Base-by-base conservation (phyloP, 441 rosid species). In the Caryocar brasiliense region DNA sequence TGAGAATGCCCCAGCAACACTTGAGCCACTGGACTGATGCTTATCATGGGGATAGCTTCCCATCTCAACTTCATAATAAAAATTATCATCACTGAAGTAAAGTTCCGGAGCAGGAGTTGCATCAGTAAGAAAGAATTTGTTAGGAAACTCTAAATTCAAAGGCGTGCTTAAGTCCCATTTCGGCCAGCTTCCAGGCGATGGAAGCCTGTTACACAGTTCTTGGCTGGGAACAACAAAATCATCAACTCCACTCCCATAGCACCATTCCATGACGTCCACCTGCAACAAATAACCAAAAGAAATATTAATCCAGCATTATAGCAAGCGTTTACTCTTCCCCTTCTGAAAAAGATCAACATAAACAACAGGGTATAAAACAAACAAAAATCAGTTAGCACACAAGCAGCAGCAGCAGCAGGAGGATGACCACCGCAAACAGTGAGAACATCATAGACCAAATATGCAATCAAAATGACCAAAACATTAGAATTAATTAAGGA, bases 221-320 rank as follows among this genome's bases (percentile, higher is more conserved):
- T 70, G 76, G 62, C 19, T 72, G 41, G 90, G 83, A 39, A 82
- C 86, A 34, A 72, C 68, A 40, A 77, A 54, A 41, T 80, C 82
- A 39, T 80, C 81, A 15, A 65, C 26, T 24, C 51, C 68, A 17
- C 67, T 61, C 37, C 59, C 71, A 27, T 45, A 8, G 57, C 61
- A 71, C 60, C 92, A 73, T 21, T 82, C 95, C 97, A 88, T 87
- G 27, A 35, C 49, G 27, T 34, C 39, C 44, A 54, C 49, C 74
- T 76, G 62, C 5, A 24, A 2, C 2, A 3, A 12, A 17, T 21
- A 1, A 1, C 7, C 29, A 46, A 34, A 39, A n/a, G 2, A 24
- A 22, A 2, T 23, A n/a, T n/a, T n/a, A n/a, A n/a, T n/a, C n/a
- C n/a, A n/a, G n/a, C n/a, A n/a, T n/a, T n/a, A n/a, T n/a, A n/a